These are phyloP conservation scores for Cyclanthera cordifolia DNA, from an alignment of 306 rosid species.

Conservation along the genomic window DNA sequence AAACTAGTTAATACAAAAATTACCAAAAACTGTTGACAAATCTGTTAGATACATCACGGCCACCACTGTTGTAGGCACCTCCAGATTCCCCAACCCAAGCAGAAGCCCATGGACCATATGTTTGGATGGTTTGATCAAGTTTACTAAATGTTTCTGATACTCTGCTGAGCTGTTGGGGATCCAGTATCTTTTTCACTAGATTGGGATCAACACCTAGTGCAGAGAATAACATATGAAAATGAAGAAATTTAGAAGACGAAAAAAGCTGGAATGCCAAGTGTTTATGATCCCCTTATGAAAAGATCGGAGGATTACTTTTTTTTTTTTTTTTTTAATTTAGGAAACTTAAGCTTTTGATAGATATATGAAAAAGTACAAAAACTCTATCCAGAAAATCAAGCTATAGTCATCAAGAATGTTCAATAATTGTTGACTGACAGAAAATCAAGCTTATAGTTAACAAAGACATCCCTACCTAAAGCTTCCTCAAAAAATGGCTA, in stretches of 20 bases:
- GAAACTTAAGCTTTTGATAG: no score
- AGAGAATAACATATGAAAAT: background rate
- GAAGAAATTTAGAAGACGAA: background rate
- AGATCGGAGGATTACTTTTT: background rate
- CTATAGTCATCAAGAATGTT: background rate
- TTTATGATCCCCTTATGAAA: background rate
- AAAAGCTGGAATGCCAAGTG: background rate
- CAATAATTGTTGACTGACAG: background rate
- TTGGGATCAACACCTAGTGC: conserved; percentile 54
- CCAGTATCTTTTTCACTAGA: conserved; percentile 48
- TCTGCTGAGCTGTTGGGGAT: conserved; percentile 49
- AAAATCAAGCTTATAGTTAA: background rate
- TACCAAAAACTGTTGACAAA: conserved; percentile 91
- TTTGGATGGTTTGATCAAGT: conserved; percentile 43
- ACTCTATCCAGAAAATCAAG: no score
- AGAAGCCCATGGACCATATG: conserved; percentile 68
- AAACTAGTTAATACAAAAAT: conserved; percentile 23
- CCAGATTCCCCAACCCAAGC: conserved; percentile 99
- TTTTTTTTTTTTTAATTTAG: background rate
- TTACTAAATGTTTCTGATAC: conserved; percentile 32
- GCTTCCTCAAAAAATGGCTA: background rate
- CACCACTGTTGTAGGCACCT: conserved; percentile 91
- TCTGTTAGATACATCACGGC: conserved; percentile 62
- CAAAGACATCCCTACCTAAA: background rate
- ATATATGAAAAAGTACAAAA: no score